phyloP scores from a whole-genome alignment of 2,329 filamentous ascomycete species.

The Amphichorda felina region DNA sequence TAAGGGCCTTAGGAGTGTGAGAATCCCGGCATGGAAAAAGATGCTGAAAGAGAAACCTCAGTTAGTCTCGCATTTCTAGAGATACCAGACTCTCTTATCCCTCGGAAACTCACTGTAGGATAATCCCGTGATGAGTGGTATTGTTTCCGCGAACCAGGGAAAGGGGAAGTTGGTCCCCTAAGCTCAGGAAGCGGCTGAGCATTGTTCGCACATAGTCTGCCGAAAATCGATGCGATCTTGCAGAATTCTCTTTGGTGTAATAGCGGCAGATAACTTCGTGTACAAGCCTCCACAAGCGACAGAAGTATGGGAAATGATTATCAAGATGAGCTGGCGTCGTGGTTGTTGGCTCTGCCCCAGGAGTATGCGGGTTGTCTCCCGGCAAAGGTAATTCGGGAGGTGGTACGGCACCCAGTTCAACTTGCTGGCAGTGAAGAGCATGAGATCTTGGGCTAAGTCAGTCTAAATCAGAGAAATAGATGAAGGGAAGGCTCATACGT shows the following conservation, averaged over 20 bases:
- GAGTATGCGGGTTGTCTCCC: no score
- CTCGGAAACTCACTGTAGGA: constrained; percentile 6
- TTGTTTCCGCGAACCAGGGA: constrained; percentile 4
- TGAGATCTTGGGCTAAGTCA: no score
- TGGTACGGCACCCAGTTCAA: background rate
- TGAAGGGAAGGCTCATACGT: constrained; percentile 1
- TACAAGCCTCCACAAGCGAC: constrained; percentile 3
- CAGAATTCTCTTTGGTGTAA: background rate
- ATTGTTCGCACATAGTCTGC: background rate
- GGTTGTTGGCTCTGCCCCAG: background rate
- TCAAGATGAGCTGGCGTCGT: background rate
- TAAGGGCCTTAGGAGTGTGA: constrained; percentile 3
- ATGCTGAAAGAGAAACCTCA: no score
- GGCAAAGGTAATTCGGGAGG: constrained; percentile 2
- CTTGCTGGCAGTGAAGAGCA: constrained; percentile 4
- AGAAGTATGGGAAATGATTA: background rate
- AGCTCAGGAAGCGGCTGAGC: constrained; percentile 2
- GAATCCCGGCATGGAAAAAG: constrained; percentile 4
- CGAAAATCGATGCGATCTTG: background rate
- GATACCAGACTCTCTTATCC: no score
- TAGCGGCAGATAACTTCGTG: constrained; percentile 2
- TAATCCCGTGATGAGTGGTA: constrained; percentile 4
- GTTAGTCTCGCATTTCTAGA: no score
- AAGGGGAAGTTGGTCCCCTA: constrained; percentile 3
- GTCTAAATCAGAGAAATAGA: background rate